Conservation (phyloP, 2,329 filamentous ascomycete genomes). For the Simplicillium sp. region DNA sequence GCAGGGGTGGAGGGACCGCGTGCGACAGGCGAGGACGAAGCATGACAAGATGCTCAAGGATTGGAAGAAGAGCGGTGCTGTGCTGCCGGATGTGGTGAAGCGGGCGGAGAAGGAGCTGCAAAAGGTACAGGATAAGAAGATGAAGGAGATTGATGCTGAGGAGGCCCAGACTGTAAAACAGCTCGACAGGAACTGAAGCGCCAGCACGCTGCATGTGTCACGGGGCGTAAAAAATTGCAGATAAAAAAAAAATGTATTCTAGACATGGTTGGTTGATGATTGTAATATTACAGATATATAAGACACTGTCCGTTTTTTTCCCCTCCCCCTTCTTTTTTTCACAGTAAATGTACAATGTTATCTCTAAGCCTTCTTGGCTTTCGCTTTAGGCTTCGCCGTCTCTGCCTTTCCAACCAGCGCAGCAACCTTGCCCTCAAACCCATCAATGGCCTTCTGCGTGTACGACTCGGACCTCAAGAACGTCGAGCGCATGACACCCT, state of each 20-base stretch:
- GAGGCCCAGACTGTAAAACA: slow-evolving; percentile 39
- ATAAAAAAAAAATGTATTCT: slow-evolving; percentile 1
- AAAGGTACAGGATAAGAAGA: slow-evolving; percentile 42
- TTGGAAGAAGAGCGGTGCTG: slow-evolving; percentile 33
- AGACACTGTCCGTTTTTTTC: background rate
- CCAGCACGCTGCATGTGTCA: background rate
- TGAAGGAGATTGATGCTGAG: slow-evolving; percentile 37
- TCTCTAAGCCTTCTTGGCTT: background rate
- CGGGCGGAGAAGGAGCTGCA: slow-evolving; percentile 37
- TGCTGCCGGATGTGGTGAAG: slow-evolving; percentile 38
- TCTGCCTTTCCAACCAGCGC: background rate
- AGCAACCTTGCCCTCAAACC: slow-evolving; percentile 28
- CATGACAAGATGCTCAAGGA: slow-evolving; percentile 38
- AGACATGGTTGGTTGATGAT: background rate
- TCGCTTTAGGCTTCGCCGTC: slow-evolving; percentile 1
- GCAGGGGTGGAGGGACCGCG: slow-evolving; percentile 39
- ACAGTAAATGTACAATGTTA: background rate
- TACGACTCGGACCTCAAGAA: slow-evolving; percentile 29
- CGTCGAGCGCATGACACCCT: slow-evolving; percentile 23
- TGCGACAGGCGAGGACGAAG: slow-evolving; percentile 36
- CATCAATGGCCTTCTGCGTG: slow-evolving; percentile 18
- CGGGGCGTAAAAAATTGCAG: slow-evolving; percentile 1
- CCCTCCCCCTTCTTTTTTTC: background rate
- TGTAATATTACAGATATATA: too few relatives aligned
- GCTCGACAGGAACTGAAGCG: slow-evolving; percentile 18